Percentiles rank a stretch among this genome's conserved stretches.
phyloP scores from a whole-genome alignment of 805 yeast species.

The Myxozyma neotropica region DNA sequence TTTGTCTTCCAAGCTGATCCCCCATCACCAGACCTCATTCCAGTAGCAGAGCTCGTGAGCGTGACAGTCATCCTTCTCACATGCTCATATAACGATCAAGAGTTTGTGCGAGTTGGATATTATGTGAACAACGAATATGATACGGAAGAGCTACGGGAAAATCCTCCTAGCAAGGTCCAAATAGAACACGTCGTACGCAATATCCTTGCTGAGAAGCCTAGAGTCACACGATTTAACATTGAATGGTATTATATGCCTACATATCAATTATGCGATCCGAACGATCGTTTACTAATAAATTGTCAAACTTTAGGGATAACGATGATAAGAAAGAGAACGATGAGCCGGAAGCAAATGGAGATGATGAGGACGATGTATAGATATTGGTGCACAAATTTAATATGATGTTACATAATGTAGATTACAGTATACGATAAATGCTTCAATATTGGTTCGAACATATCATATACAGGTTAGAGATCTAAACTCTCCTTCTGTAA shows the following conservation, averaged over 20 bases:
- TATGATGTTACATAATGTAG: background rate
- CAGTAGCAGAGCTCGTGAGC: constrained; percentile 91
- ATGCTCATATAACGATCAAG: constrained; percentile 90
- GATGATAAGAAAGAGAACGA: constrained; percentile 25
- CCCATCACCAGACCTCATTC: constrained; percentile 93
- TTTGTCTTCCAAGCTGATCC: constrained; percentile 94
- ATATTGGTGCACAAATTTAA: background rate
- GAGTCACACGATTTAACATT: constrained; percentile 94
- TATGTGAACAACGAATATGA: constrained; percentile 98
- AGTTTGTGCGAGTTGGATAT: constrained; percentile 96
- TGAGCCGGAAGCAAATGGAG: constrained; percentile 35
- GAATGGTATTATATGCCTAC: constrained; percentile 74
- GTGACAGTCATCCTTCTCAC: constrained; percentile 92
- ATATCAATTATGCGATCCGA: too few species aligned
- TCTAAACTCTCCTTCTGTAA: too few species aligned
- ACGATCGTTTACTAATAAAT: too few species aligned
- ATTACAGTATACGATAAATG: background rate
- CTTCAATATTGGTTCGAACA: too few species aligned
- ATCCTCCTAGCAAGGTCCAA: constrained; percentile 33
- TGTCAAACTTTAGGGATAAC: constrained; percentile 12
- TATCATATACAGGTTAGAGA: too few species aligned
- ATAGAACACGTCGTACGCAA: constrained; percentile 71
- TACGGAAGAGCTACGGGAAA: constrained; percentile 82
- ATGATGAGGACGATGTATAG: constrained; percentile 26
- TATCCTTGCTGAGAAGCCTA: constrained; percentile 93